A percentile compares a stretch with the other conserved stretches of the same genome.
Evolutionary conservation across 176 grass and related monocot species (phyloP).

Genomic region (Leersia perrieri): DNA sequence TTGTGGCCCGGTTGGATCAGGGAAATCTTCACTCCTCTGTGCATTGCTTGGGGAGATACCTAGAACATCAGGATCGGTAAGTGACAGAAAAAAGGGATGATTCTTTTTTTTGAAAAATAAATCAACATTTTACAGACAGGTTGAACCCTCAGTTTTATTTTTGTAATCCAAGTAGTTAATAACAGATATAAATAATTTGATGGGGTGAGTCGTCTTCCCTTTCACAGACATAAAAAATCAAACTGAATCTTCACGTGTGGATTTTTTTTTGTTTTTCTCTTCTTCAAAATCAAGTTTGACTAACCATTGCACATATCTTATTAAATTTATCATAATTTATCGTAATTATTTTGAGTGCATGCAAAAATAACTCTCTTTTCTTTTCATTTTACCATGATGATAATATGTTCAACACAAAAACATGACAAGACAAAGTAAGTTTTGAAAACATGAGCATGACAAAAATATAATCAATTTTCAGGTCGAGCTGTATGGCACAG

Average conservation of each 20-base stretch:
- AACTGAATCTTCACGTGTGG: neutral
- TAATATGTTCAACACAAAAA: neutral
- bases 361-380: neutral
- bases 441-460: neutral
- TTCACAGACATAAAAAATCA: neutral
- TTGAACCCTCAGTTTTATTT: too few species aligned
- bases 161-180: neutral
- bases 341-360: neutral
- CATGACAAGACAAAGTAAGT: neutral
- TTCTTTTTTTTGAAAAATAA: too few species aligned
- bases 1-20: conserved; percentile 83
- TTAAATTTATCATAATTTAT: neutral
- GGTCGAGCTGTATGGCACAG: conserved; percentile 70
- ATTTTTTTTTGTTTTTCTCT: neutral
- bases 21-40: conserved; percentile 78
- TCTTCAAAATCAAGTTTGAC: neutral
- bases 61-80: conserved; percentile 70
- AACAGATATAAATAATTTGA: neutral
- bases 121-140: too few species aligned
- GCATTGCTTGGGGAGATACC: conserved; percentile 90
- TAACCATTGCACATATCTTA: too few species aligned
- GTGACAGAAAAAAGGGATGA: conserved; percentile 7
- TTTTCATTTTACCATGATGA: too few species aligned
- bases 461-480: conserved; percentile 22
- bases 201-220: neutral